Evolutionary conservation across 306 rosid species (phyloP), one percentile per base, ranked within the genome.

Genomic region (Rosa rugosa): DNA sequence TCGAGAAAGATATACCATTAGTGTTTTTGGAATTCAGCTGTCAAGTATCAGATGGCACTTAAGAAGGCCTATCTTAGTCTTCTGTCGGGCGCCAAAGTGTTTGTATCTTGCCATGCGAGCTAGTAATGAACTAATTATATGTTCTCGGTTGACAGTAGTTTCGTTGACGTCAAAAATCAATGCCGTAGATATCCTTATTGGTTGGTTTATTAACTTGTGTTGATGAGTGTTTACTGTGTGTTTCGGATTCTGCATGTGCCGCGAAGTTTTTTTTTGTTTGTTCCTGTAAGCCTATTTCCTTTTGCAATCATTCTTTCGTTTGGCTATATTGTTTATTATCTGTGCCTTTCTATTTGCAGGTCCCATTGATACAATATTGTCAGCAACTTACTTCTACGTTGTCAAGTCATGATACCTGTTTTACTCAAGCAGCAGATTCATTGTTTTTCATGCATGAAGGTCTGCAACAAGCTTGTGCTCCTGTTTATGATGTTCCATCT

Each of bases 371-470:
- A 80, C 96, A 96, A 74, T 92, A 96, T 82, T 90, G 94, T 79
- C 99, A 93, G 86, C 96, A 91, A 72, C 93, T 96, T 69, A 79
- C 88, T 53, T 96, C 99, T 18, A 96, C 99, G 11, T 85, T 96
- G 69, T 96, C 98, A 6, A 96, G 90, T 84, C 99, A 96, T 49
- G 99, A 96, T 72, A 86, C 91, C 45, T 93, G 99, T 86, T 96
- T 96, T 86, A 89, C 99, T 49, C 99, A 96, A 85, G 88, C 99
- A 18, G 98, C 99, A 17, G 99, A 96, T 87, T 96, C 99, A 0
- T 80, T 96, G 87, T 96, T 93, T 85, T 96, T 96, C 83, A 96
- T 96, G 99, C 99, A 96, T 41, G 99, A 96, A 84, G 99, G 97
- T 81, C 92, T 96, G 73, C 99, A 96, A 74, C 99, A 91, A 85